A percentile compares a stretch with the other conserved stretches of the same genome.
Conservation (phyloP, 352 stramenopile genomes). For the Blastocystis sp. region DNA sequence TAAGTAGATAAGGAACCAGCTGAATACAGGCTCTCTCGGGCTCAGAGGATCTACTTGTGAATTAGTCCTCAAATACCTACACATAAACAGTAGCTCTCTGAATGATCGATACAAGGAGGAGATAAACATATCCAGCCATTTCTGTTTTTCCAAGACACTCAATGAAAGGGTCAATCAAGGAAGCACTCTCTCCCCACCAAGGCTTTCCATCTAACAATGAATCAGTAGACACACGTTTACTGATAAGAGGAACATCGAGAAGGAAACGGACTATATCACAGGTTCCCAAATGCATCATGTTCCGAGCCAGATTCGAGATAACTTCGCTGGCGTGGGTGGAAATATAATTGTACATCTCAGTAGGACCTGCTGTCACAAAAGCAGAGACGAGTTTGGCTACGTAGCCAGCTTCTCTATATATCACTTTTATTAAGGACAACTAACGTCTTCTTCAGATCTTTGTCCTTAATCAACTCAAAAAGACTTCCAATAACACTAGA, state of each 20-base stretch:
- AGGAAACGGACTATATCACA: constrained; percentile 58
- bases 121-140: constrained; percentile 22
- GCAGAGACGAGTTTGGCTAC: constrained; percentile 47
- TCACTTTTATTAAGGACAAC: not conserved
- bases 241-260: constrained; percentile 40
- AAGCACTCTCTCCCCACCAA: constrained; percentile 38
- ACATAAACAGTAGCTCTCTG: constrained; percentile 64
- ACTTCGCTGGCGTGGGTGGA: not conserved
- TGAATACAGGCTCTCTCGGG: not conserved
- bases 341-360: constrained; percentile 36
- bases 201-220: constrained; percentile 16
- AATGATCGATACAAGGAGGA: constrained; percentile 46
- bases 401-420: constrained; percentile 27
- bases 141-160: not conserved
- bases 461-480: constrained; percentile 22
- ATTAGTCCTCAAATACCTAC: not conserved
- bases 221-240: not conserved
- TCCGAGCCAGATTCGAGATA: constrained; percentile 9
- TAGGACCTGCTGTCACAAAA: constrained; percentile 19
- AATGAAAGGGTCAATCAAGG: constrained; percentile 41
- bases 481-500: constrained; percentile 7
- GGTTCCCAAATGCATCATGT: constrained; percentile 43
- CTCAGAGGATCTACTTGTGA: not conserved
- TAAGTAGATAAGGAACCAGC: constrained; percentile 54
- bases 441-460: constrained; percentile 29